Evolutionary conservation across 2,329 filamentous ascomycete species (phyloP).

Genomic region (Alternaria sp.): DNA sequence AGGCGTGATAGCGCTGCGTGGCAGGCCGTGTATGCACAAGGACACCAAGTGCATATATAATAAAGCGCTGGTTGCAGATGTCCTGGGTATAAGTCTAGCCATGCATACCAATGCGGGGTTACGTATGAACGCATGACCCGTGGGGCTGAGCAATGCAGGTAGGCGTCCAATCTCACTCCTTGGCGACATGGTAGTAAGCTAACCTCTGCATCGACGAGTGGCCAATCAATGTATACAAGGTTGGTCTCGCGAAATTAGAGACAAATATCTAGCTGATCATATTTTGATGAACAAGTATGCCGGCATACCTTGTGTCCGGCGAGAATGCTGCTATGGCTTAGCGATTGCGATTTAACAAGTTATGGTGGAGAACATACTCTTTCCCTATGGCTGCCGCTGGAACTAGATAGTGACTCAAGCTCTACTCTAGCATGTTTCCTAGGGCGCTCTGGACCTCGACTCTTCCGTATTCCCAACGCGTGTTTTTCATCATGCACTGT

Average conservation of each 20-base stretch:
- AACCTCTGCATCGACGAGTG: not conserved
- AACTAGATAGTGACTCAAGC: not conserved
- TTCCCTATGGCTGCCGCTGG: not conserved
- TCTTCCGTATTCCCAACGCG: not conserved
- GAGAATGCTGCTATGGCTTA: no score
- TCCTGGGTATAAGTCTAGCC: not conserved
- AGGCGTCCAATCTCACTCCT: not conserved
- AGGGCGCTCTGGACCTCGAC: not conserved
- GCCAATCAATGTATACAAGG: not conserved
- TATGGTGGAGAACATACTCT: not conserved
- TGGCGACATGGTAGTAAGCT: not conserved
- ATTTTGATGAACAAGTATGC: no score
- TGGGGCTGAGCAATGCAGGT: not conserved
- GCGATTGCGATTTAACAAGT: no score
- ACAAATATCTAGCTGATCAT: not conserved
- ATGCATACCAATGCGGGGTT: conserved; percentile 1
- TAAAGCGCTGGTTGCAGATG: not conserved
- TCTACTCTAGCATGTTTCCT: not conserved
- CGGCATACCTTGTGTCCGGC: no score
- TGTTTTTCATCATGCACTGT: not conserved
- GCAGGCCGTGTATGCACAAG: no score
- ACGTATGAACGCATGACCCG: not conserved
- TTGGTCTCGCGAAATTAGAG: not conserved
- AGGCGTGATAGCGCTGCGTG: not conserved
- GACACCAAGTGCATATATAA: not conserved